A percentile compares a stretch with the other conserved stretches of the same genome.
Evolutionary conservation across 1,284 basidiomycete species (phyloP).

Genomic region (Takashimella tepidaria): DNA sequence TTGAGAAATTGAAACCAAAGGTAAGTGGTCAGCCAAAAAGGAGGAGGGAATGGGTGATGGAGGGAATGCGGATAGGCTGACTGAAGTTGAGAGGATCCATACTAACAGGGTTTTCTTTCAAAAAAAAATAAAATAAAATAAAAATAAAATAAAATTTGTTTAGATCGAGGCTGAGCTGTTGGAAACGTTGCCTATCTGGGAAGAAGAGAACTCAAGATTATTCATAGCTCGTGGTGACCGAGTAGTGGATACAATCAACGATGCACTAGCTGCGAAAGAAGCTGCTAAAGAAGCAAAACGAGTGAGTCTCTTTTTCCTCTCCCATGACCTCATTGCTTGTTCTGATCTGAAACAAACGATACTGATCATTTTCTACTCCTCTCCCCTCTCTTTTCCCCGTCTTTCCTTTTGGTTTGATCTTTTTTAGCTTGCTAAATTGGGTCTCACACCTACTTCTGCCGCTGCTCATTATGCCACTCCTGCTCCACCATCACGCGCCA

Average conservation of each 20-base stretch:
- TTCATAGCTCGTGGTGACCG: conserved; percentile 84
- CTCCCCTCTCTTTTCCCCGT: no score
- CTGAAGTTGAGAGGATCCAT: no score
- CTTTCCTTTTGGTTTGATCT: no score
- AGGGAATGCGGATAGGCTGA: no score
- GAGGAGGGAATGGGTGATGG: no score
- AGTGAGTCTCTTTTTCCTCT: conserved; percentile 29
- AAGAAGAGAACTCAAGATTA: conserved; percentile 64
- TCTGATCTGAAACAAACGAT: conserved; percentile 15
- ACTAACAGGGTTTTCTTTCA: no score
- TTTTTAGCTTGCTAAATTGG: conserved; percentile 9
- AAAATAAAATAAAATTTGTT: no score
- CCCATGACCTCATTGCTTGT: not conserved
- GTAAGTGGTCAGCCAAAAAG: conserved; percentile 51
- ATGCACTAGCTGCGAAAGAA: conserved; percentile 57
- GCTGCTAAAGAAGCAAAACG: conserved; percentile 71
- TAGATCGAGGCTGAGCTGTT: conserved; percentile 87
- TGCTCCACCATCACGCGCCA: conserved; percentile 10
- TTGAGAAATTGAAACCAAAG: conserved; percentile 89
- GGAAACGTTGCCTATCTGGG: conserved; percentile 76
- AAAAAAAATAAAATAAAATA: no score
- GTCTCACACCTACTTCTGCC: conserved; percentile 22
- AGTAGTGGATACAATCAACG: conserved; percentile 72
- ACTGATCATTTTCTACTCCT: no score
- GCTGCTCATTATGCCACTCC: conserved; percentile 19